Percentiles rank a stretch among this genome's conserved stretches.
phyloP scores from a whole-genome alignment of 1,284 basidiomycete genomes.

The Austroboletus novae-zelandiae region DNA sequence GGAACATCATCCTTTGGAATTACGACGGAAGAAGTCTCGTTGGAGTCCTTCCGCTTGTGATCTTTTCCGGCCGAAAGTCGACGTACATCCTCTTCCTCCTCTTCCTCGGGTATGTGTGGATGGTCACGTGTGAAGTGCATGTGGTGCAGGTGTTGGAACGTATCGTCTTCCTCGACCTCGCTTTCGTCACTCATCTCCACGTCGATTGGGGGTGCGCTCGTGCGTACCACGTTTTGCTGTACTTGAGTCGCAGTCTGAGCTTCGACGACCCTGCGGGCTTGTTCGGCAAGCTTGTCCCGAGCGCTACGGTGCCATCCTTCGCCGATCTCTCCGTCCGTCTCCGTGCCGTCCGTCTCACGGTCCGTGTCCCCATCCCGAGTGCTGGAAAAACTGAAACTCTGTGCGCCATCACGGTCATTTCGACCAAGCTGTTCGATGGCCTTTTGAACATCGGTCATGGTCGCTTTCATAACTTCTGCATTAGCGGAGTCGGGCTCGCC shows the following conservation, averaged over 20 bases:
- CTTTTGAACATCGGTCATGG: conserved; percentile 84
- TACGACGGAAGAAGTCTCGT: conserved; percentile 16
- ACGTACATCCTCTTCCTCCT: conserved; percentile 46
- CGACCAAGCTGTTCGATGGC: conserved; percentile 78
- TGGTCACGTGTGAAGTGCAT: conserved; percentile 44
- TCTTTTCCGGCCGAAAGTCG: conserved; percentile 17
- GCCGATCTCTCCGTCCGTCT: conserved; percentile 44
- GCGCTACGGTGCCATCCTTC: conserved; percentile 66
- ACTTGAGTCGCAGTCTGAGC: conserved; percentile 48
- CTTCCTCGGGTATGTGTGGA: conserved; percentile 64
- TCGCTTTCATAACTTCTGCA: conserved; percentile 73
- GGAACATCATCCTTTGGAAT: conserved; percentile 25
- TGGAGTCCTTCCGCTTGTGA: conserved; percentile 15
- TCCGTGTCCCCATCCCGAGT: conserved; percentile 54
- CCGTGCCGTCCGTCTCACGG: conserved; percentile 58
- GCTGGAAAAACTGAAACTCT: conserved; percentile 73
- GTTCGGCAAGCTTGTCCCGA: conserved; percentile 69
- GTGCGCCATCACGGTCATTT: conserved; percentile 47
- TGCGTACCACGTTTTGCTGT: conserved; percentile 36
- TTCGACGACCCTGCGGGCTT: conserved; percentile 64
- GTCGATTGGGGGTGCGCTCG: conserved; percentile 62
- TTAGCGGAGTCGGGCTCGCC: conserved; percentile 26
- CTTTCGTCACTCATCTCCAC: conserved; percentile 82
- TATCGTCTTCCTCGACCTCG: conserved; percentile 58
- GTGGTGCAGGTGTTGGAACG: conserved; percentile 35